These are phyloP conservation scores for Recurvomyces mirabilis DNA, from an alignment of 495 filamentous ascomycete genomes.

Conservation along the genomic window DNA sequence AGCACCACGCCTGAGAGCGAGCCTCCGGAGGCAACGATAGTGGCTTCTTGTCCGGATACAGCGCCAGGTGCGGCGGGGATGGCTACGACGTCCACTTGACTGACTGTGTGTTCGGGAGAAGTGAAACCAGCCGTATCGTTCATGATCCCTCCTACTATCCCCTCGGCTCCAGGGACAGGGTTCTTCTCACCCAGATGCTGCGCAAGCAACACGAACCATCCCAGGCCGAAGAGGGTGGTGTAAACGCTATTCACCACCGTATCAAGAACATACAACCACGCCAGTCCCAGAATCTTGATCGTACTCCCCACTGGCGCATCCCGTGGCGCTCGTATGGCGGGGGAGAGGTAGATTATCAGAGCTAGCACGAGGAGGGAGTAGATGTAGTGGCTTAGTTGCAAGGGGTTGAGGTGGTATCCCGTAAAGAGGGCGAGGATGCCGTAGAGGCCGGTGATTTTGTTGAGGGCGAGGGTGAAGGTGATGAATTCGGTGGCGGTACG, in stretches of 20 bases:
- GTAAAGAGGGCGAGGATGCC: constrained; percentile 66
- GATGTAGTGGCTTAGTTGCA: constrained; percentile 51
- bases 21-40: constrained; percentile 34
- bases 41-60: constrained; percentile 39
- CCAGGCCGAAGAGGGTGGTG: constrained; percentile 65
- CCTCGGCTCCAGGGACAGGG: constrained; percentile 25
- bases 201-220: constrained; percentile 68
- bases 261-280: constrained; percentile 62
- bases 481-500: constrained; percentile 76
- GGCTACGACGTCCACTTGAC: constrained; percentile 39
- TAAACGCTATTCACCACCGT: constrained; percentile 64
- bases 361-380: constrained; percentile 62
- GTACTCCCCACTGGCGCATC: constrained; percentile 1
- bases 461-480: constrained; percentile 65
- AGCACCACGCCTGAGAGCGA: constrained; percentile 35
- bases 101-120: constrained; percentile 51
- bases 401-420: constrained; percentile 28
- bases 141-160: constrained; percentile 37
- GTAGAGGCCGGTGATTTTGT: constrained; percentile 80
- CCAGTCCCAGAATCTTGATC: constrained; percentile 28
- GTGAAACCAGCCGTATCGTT: constrained; percentile 59
- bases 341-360: constrained; percentile 49
- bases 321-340: constrained; percentile 36
- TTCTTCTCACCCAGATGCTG: constrained; percentile 31
- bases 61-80: constrained; percentile 32